Evolutionary conservation across 1,139 yeast genomes (phyloP).

Genomic region (Geotrichum aggregatum): DNA sequence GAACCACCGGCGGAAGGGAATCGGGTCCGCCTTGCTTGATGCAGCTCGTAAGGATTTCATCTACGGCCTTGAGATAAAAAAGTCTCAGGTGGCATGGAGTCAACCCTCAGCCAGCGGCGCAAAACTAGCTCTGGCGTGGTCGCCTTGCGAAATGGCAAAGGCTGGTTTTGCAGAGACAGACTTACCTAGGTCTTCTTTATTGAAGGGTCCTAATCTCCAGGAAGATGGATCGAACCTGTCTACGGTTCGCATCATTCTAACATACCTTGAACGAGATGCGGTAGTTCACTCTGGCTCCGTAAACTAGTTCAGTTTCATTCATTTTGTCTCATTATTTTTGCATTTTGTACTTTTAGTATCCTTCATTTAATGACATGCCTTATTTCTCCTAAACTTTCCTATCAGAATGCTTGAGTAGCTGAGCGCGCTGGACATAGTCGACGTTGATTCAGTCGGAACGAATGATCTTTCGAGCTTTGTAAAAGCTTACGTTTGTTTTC

Average conservation of each 20-base stretch:
- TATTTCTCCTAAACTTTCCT: neutral
- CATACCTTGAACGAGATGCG: constrained; percentile 15
- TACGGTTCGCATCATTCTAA: neutral
- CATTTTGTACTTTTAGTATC: neutral
- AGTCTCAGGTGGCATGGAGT: constrained; percentile 56
- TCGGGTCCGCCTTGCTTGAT: constrained; percentile 47
- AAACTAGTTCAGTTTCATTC: too few relatives aligned
- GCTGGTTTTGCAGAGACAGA: neutral
- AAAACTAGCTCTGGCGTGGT: constrained; percentile 44
- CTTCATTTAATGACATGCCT: neutral
- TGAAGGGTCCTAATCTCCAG: too few relatives aligned
- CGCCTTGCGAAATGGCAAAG: neutral
- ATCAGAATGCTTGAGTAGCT: too few relatives aligned
- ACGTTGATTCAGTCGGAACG: neutral
- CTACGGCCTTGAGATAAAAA: constrained; percentile 49
- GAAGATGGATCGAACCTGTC: too few relatives aligned
- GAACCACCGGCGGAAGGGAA: constrained; percentile 50
- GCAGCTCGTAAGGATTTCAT: constrained; percentile 44
- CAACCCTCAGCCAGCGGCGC: constrained; percentile 68
- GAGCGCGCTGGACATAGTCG: too few relatives aligned
- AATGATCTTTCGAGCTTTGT: neutral
- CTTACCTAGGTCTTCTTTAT: neutral
- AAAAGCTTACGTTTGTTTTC: constrained; percentile 3
- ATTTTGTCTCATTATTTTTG: too few relatives aligned
- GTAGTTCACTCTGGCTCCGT: too few relatives aligned